Conservation (phyloP, 305 asterid genomes). For the Rubia tinctorum region DNA sequence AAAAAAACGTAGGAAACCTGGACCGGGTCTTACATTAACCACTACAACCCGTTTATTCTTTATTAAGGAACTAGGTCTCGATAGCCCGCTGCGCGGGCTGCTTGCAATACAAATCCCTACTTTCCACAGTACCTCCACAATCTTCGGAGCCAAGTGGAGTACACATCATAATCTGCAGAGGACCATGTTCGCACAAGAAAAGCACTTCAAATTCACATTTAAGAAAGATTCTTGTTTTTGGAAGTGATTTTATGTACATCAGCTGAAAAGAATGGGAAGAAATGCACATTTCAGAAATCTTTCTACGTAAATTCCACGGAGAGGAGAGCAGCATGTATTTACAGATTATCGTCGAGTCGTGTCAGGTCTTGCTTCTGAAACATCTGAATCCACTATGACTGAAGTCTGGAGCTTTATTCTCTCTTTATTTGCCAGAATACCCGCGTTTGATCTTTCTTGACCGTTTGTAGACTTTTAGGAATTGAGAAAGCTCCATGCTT, state of each 20-base stretch:
- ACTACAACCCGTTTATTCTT: no score
- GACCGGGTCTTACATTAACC: no score
- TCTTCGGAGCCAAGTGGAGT: conserved; percentile 16
- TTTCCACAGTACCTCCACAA: conserved; percentile 4
- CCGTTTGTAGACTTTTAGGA: not conserved
- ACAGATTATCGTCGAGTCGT: not conserved
- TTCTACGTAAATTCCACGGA: not conserved
- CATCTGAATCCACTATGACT: not conserved
- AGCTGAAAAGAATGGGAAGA: not conserved
- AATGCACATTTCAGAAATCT: not conserved
- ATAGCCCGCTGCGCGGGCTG: no score
- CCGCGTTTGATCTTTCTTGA: not conserved
- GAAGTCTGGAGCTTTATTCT: not conserved
- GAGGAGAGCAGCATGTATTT: not conserved
- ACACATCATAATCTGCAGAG: not conserved
- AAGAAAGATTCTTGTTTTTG: not conserved
- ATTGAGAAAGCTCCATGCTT: not conserved
- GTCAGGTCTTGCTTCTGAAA: not conserved
- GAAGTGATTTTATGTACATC: conserved; percentile 8
- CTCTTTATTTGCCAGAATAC: no score
- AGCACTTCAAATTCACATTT: conserved; percentile 1
- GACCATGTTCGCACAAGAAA: not conserved
- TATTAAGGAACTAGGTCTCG: no score
- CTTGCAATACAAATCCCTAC: not conserved
- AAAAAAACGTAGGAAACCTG: no score